These are phyloP conservation scores for Scedosporium boydii DNA, from an alignment of 2,329 filamentous ascomycete genomes.

Conservation along the genomic window DNA sequence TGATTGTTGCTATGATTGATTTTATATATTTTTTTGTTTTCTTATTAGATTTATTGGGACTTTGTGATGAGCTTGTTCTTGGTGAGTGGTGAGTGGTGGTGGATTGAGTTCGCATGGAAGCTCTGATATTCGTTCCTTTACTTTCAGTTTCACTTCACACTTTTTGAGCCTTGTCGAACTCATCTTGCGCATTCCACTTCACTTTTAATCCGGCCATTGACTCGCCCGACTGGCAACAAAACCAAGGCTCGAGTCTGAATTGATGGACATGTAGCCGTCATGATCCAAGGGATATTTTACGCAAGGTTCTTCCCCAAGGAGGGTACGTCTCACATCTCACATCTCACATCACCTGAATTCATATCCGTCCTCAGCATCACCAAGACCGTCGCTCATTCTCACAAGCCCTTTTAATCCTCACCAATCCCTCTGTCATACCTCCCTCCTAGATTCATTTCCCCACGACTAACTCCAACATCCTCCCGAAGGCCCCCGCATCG, in stretches of 20 bases:
- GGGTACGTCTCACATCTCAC: conserved; percentile 31
- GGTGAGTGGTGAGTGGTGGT: too few species aligned
- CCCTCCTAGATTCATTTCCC: conserved; percentile 32
- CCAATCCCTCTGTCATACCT: not conserved
- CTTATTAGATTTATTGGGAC: too few species aligned
- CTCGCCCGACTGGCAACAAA: not conserved
- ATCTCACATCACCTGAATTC: not conserved
- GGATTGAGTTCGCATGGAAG: too few species aligned
- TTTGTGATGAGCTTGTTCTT: too few species aligned
- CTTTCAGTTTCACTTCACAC: too few species aligned
- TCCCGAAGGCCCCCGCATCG: conserved; percentile 52
- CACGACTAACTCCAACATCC: conserved; percentile 53
- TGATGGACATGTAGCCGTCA: conserved; percentile 18
- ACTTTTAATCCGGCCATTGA: not conserved
- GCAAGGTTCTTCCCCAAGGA: conserved; percentile 58
- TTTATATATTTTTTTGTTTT: too few species aligned
- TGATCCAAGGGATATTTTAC: conserved; percentile 65
- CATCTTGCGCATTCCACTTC: not conserved
- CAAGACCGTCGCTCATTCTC: not conserved
- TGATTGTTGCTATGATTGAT: too few species aligned
- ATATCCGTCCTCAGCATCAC: not conserved
- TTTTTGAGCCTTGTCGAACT: not conserved
- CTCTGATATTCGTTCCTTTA: too few species aligned
- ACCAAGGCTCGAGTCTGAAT: not conserved
- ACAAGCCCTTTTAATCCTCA: not conserved